These are phyloP conservation scores for Podila minutissima DNA, from an alignment of 192 early-diverging fungal genomes.

Conservation along the genomic window DNA sequence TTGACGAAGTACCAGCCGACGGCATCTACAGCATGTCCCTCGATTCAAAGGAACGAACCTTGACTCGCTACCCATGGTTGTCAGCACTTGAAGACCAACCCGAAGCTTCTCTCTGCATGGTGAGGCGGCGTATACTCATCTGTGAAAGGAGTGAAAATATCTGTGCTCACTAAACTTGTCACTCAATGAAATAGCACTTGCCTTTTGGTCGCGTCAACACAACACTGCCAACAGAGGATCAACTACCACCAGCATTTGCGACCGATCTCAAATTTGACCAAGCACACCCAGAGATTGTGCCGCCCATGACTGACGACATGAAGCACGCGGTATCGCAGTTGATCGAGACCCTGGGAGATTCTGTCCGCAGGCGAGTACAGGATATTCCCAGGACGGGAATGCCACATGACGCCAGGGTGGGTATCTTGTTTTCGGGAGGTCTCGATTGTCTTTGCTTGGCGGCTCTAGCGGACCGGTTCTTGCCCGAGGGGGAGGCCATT, in stretches of 20 bases:
- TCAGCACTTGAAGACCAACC: neutral
- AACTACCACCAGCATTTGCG: conserved; percentile 42
- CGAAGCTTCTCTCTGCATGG: neutral
- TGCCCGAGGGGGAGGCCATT: conserved; percentile 80
- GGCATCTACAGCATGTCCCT: conserved; percentile 78
- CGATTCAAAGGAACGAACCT: conserved; percentile 1
- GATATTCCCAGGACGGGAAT: conserved; percentile 61
- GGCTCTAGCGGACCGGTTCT: conserved; percentile 75
- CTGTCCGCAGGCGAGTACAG: conserved; percentile 56
- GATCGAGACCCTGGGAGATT: conserved; percentile 52
- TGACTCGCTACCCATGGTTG: conserved; percentile 41
- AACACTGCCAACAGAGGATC: conserved; percentile 22
- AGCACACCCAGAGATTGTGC: conserved; percentile 30
- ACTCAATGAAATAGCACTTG: conserved; percentile 28
- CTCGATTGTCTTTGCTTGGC: conserved; percentile 93
- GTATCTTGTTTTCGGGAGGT: conserved; percentile 93
- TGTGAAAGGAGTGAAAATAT: no score
- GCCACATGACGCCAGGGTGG: conserved; percentile 64
- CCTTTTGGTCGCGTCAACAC: conserved; percentile 60
- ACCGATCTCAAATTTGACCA: conserved; percentile 23
- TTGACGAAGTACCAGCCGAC: conserved; percentile 79
- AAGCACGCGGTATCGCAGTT: conserved; percentile 47
- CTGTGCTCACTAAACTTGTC: no score
- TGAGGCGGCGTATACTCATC: neutral
- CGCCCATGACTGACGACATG: conserved; percentile 53